Conservation (phyloP, 257 asterid species). For the Scutellaria barbata region DNA sequence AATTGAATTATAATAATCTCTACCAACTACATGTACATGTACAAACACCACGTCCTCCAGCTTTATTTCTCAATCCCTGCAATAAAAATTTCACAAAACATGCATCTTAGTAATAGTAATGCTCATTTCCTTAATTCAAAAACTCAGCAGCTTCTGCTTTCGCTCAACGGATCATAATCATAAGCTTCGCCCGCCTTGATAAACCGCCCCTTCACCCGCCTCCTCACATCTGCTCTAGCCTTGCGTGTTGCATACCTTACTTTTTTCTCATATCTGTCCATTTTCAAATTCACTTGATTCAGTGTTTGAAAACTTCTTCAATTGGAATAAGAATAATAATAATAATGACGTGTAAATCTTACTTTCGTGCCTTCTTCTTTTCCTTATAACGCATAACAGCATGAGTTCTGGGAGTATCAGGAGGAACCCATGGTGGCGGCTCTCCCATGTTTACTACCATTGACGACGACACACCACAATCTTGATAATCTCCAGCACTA, state of each 20-base stretch:
- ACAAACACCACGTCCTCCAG: neutral
- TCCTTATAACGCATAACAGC: conserved; percentile 94
- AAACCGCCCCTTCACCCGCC: conserved; percentile 94
- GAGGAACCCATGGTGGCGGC: conserved; percentile 60
- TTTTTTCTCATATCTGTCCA: conserved; percentile 72
- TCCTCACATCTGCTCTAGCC: conserved; percentile 96
- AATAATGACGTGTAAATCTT: conserved; percentile 3
- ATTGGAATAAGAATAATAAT: neutral
- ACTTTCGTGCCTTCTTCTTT: conserved; percentile 80
- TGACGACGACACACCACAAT: conserved; percentile 70
- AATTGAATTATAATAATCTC: no score
- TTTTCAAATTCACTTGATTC: neutral
- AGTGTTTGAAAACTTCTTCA: no score
- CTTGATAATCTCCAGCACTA: conserved; percentile 66
- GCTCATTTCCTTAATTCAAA: no score
- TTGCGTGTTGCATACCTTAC: conserved; percentile 91
- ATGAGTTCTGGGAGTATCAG: conserved; percentile 67
- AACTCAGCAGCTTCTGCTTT: conserved; percentile 69
- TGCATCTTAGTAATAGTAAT: no score
- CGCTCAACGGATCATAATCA: conserved; percentile 82
- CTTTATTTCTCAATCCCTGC: conserved; percentile 31
- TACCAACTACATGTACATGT: no score
- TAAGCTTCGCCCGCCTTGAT: conserved; percentile 93
- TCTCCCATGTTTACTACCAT: conserved; percentile 57
- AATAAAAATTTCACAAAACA: conserved; percentile 14